Evolutionary conservation across 2,329 filamentous ascomycete genomes (phyloP).

Genomic region (Aspergillus piperis): DNA sequence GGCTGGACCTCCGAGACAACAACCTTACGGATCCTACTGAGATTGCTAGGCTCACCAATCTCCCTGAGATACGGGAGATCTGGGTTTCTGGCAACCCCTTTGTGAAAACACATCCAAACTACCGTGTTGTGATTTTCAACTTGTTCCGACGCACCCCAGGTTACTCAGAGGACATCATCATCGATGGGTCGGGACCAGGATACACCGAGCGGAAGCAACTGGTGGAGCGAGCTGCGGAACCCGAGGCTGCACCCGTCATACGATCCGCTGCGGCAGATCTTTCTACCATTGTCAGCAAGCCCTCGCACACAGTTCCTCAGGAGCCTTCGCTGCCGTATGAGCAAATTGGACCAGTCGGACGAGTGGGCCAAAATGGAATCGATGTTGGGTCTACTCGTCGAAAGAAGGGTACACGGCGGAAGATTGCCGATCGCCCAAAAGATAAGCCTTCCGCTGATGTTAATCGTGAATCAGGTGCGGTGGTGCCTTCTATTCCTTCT

Average conservation of each 20-base stretch:
- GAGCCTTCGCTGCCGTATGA: conserved; percentile 11
- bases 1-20: conserved; percentile 90
- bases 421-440: conserved; percentile 60
- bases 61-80: conserved; percentile 88
- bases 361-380: conserved; percentile 26
- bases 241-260: conserved; percentile 74
- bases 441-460: conserved; percentile 41
- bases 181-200: conserved; percentile 81
- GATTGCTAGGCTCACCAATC: conserved; percentile 81
- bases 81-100: conserved; percentile 94
- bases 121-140: conserved; percentile 91
- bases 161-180: conserved; percentile 84
- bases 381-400: conserved; percentile 40
- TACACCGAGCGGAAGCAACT: conserved; percentile 83
- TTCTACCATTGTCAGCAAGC: conserved; percentile 68
- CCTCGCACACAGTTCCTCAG: conserved; percentile 41
- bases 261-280: conserved; percentile 66
- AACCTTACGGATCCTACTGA: conserved; percentile 87
- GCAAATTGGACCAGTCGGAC: conserved; percentile 17
- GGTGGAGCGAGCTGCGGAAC: conserved; percentile 76
- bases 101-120: conserved; percentile 79
- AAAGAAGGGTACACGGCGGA: conserved; percentile 55
- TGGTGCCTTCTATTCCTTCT: conserved; percentile 32
- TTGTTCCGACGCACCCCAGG: conserved; percentile 88
- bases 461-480: conserved; percentile 29